Evolutionary conservation across 192 early-diverging fungal genomes (phyloP), one percentile per base, ranked within the genome.

Genomic region (Backusella australiensis): DNA sequence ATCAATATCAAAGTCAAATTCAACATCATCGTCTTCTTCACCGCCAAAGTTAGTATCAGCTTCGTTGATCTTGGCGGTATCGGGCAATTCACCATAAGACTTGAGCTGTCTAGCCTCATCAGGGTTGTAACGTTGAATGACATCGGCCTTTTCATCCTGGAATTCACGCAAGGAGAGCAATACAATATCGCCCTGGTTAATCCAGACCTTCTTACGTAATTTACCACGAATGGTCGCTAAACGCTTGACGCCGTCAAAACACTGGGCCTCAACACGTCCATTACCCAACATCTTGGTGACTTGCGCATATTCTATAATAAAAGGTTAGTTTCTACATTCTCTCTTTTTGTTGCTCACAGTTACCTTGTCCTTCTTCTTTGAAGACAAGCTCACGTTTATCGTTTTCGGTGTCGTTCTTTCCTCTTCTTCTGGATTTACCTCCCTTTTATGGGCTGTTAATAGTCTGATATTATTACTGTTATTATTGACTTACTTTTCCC

Each of bases 151-250:
- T 66, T 89, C 84, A 82, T 97, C 95, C 87, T 99, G 94, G 89
- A 89, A 99, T 71, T 99, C 97, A 75, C 97, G 91, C 74, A 97
- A 89, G 36, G 93, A 92, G 15, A 99, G 84, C 49, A 99, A 87
- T 6, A 99, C 86, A 56, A 97, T 91, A 76, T 99, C 96, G 65
- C 97, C 97, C 73, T 90, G 90, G 77, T 89, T 91, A 81, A 99
- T 97, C 96, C 95, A 96, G 68, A 94, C 96, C 89, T 97, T 99
- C 86, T 98, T 99, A 81, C 96, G 93, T 91, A 99, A 94, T 75
- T 95, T 94, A 65, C 98, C 98, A 69, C 98, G 96, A 86, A 99
- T 98, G 80, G 96, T 95, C 68, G 93, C 98, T 82, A 96, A 84
- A 41, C 96, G 92, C 84, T 93, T 98, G 49, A 86, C 88, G 53